Base-by-base conservation (phyloP, 495 filamentous ascomycete genomes). In the Chaetomium tenue region DNA sequence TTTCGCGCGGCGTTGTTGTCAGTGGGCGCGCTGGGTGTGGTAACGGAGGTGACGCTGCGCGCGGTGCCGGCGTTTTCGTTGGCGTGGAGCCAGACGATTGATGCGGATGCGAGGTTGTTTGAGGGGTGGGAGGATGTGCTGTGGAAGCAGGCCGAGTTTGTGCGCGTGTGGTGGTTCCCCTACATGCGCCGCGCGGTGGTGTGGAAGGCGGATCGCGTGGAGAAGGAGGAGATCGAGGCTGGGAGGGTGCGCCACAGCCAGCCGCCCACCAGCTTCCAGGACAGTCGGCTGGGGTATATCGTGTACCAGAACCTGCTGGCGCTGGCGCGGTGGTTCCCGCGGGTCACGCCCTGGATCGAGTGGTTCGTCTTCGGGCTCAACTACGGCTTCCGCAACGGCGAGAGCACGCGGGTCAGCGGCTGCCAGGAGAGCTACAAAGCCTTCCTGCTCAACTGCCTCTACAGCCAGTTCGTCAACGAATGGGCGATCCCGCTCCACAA, bases 311-410 rank as follows among this genome's bases (percentile, higher is more conserved):
- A 89, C 70, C 79, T 97, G 22, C 85, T 98, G 11, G 92, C 89
- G 53, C 66, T 93, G 2, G 82, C 88, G 5, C 87, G 89, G 47
- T 93, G 88, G 75, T 69, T 95, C 61, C 95, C 94, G 12, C 81
- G 86, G 18, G 81, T 96, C 54, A 82, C 94, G 9, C 95, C 94
- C 0, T 86, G 82, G 81, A 82, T 98, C 40, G 94, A 98, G 74
- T 91, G 91, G 88, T 91, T 96, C 75, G 87, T 98, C 9, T 96
- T 97, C 72, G 90, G 91, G 58, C 89, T 97, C 86, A 91, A 97
- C 74, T 97, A 96, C 74, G 93, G 93, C 42, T 97, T 96, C 81
- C 68, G 79, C 5, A 86, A 90, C 63, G 87, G 89, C 28, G 78
- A 76, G 3, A 80, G 82, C 50, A 90, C 84, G 22, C 78, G 59